Conservation (phyloP, 306 rosid species). For the Corylus avellana region DNA sequence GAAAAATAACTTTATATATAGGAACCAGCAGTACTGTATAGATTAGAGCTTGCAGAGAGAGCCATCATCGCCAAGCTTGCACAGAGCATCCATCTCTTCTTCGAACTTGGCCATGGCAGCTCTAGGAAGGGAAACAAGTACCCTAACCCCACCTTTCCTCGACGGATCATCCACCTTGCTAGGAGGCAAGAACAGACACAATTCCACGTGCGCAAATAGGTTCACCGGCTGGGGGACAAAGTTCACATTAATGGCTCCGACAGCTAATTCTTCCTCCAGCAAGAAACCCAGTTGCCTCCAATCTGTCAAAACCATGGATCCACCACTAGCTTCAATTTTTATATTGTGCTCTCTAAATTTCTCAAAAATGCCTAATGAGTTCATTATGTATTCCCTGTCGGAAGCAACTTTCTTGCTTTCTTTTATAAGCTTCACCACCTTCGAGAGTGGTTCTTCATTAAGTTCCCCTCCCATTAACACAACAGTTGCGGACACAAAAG, state of each 20-base stretch:
- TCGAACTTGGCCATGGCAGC: conserved; percentile 46
- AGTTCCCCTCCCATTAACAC: conserved; percentile 49
- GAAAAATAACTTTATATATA: no score
- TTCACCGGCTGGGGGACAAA: conserved; percentile 45
- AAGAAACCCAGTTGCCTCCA: conserved; percentile 56
- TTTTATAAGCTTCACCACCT: conserved; percentile 48
- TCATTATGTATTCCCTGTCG: conserved; percentile 29
- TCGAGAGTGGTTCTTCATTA: conserved; percentile 37
- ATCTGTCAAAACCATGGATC: conserved; percentile 45
- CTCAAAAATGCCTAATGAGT: conserved; percentile 34
- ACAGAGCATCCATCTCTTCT: conserved; percentile 50
- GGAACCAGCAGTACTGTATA: no score
- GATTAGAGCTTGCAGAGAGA: not conserved
- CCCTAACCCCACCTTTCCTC: conserved; percentile 55
- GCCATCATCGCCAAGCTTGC: conserved; percentile 4
- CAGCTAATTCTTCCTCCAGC: conserved; percentile 49
- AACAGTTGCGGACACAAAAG: conserved; percentile 33
- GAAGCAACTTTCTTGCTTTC: conserved; percentile 36
- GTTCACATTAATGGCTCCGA: conserved; percentile 40
- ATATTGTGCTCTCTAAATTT: conserved; percentile 18
- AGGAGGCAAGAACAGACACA: conserved; percentile 56
- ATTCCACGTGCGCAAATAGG: conserved; percentile 46
- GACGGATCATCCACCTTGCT: conserved; percentile 37
- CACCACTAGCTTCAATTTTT: conserved; percentile 36
- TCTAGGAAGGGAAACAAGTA: conserved; percentile 45